A percentile compares a stretch with the other conserved stretches of the same genome.
Conservation (phyloP, 192 early-diverging fungal genomes). For the Dissophora ornata region DNA sequence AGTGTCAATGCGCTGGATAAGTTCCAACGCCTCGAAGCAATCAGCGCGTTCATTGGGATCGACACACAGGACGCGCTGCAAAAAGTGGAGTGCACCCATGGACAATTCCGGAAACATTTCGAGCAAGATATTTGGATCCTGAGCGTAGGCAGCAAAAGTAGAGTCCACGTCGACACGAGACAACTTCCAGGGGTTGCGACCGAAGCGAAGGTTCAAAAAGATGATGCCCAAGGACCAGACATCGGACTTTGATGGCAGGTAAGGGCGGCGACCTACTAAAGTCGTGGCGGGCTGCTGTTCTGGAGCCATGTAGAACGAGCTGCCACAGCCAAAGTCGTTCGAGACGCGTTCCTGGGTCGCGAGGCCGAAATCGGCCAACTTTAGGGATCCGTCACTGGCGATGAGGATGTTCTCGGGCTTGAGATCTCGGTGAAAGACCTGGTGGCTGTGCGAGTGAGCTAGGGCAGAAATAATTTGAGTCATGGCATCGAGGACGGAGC, state of each 20-base stretch:
- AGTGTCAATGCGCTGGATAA: slow-evolving; percentile 34
- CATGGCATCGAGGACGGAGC: slow-evolving; percentile 74
- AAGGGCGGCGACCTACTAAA: slow-evolving; percentile 48
- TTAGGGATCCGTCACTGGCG: slow-evolving; percentile 73
- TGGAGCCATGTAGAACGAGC: slow-evolving; percentile 70
- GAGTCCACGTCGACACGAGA: slow-evolving; percentile 74
- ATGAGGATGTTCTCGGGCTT: slow-evolving; percentile 85
- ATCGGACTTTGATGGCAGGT: slow-evolving; percentile 81
- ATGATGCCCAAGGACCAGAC: slow-evolving; percentile 92
- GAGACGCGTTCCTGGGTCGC: slow-evolving; percentile 85
- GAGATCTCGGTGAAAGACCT: slow-evolving; percentile 92
- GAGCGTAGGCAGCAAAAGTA: slow-evolving; percentile 78
- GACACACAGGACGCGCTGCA: slow-evolving; percentile 79
- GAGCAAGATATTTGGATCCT: slow-evolving; percentile 70
- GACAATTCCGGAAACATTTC: slow-evolving; percentile 74
- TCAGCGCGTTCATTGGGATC: slow-evolving; percentile 68
- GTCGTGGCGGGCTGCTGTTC: slow-evolving; percentile 73
- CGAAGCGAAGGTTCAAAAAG: slow-evolving; percentile 87
- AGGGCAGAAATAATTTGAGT: slow-evolving; percentile 71
- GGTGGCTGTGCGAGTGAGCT: slow-evolving; percentile 37
- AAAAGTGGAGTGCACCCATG: slow-evolving; percentile 71
- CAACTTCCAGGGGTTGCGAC: slow-evolving; percentile 85
- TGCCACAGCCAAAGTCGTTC: slow-evolving; percentile 90
- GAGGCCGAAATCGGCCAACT: slow-evolving; percentile 94
- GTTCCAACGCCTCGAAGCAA: slow-evolving; percentile 46